Evolutionary conservation across 2,329 filamentous ascomycete species (phyloP), one percentile per base, ranked within the genome.

Genomic region (Monosporascus sp.): DNA sequence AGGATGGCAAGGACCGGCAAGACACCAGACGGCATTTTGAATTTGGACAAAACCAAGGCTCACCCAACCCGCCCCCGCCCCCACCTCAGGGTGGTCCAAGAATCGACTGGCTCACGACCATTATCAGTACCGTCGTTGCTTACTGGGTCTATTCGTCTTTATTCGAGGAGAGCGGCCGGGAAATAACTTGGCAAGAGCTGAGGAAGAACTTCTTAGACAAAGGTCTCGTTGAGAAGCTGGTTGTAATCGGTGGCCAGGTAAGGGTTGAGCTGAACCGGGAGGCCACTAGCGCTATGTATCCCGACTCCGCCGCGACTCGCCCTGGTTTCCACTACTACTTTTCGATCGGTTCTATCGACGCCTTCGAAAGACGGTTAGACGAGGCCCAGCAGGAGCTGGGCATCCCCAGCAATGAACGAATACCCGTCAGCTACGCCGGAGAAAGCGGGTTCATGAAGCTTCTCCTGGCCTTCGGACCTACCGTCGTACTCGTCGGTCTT

Each of bases 101-200:
- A 19, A 65, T 61, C 45, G 67, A 68, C 53, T 68, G 74, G 61
- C 60, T 75, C 9, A 73, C 75, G 27, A 78, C 76, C 56, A 74
- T 93, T 53, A 80, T 90, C 26, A 65, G 65, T 26, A 73, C 72
- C 52, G 64, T 63, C 22, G 47, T 77, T 19, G 71, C 75, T 7
- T 78, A 74, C 59, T 74, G 75, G 44, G 63, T 81, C 7, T 74
- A 76, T 53, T 72, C 68, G 50, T 73, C 74, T 4, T 58, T 77
- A 51, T 70, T 74, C 49, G 68, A 69, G 50, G 75, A 78, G 59
- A 73, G 73, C 37, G 67, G 67, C 11, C 68, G 85, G 65, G 93
- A 99, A 68, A 97, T 99, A 55, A 97, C 94, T 52, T 99, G 91
- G 90, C 92, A 99, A 73, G 94, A 99, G 74, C 90, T 99, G 74